Evolutionary conservation across 495 filamentous ascomycete genomes (phyloP).

Genomic region (Neurospora sp.): DNA sequence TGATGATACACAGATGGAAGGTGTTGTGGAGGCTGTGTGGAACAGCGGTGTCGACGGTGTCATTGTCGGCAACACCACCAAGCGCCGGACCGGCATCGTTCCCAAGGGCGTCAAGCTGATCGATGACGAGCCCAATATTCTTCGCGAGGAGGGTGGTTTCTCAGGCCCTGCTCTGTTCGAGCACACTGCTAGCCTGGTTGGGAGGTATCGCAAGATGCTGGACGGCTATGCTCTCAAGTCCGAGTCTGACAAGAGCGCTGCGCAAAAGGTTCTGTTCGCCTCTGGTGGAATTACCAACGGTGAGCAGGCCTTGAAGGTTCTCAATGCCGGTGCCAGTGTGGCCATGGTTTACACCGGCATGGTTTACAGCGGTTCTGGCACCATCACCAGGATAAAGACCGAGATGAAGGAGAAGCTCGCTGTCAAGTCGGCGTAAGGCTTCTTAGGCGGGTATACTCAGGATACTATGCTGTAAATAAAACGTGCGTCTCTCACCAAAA

Average conservation of each 20-base stretch:
- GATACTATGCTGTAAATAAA: not conserved
- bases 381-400: constrained; percentile 73
- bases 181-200: constrained; percentile 63
- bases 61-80: constrained; percentile 97
- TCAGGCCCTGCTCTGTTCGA: constrained; percentile 84
- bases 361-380: constrained; percentile 79
- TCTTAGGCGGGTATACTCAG: not conserved
- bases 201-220: constrained; percentile 63
- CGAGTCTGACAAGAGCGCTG: constrained; percentile 5
- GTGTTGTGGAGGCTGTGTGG: constrained; percentile 81
- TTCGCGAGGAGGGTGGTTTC: constrained; percentile 77
- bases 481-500: not conserved
- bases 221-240: constrained; percentile 40
- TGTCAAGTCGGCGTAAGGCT: not conserved
- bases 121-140: constrained; percentile 50
- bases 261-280: constrained; percentile 79
- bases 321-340: constrained; percentile 78
- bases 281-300: constrained; percentile 85
- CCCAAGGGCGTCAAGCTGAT: constrained; percentile 54
- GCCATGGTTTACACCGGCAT: constrained; percentile 76
- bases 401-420: constrained; percentile 57
- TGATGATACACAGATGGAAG: constrained; percentile 65
- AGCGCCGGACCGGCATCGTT: constrained; percentile 58
- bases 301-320: constrained; percentile 62
- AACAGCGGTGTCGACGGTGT: constrained; percentile 81